Percentiles rank a stretch among this genome's conserved stretches.
Evolutionary conservation across 1,284 basidiomycete species (phyloP).

Genomic region (Trametes versicolor): DNA sequence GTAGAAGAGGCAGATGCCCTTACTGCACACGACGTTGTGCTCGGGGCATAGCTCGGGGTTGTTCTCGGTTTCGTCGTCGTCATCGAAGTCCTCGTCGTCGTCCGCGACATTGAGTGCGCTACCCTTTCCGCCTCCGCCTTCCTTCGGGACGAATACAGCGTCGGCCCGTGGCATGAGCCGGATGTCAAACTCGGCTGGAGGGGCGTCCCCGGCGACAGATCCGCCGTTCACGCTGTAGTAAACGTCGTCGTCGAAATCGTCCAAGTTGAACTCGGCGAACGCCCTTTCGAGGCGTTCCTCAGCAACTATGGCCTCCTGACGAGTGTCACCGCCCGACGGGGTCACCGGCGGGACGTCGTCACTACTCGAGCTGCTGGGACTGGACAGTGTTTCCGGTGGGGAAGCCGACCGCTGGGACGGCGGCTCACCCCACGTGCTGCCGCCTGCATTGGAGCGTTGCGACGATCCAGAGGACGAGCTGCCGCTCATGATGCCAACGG

Average conservation of each 20-base stretch:
- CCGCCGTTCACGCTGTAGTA: slow-evolving; percentile 16
- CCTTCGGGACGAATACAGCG: background rate
- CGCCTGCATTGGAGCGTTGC: slow-evolving; percentile 2
- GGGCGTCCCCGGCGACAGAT: background rate
- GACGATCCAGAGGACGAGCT: slow-evolving; percentile 14
- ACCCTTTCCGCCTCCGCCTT: too few relatives aligned
- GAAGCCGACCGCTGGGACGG: slow-evolving; percentile 6
- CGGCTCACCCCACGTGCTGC: slow-evolving; percentile 5
- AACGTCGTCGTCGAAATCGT: slow-evolving; percentile 19
- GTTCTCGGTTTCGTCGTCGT: slow-evolving; percentile 3
- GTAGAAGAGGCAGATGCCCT: slow-evolving; percentile 40
- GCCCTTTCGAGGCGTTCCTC: slow-evolving; percentile 6
- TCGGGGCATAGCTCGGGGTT: slow-evolving; percentile 30
- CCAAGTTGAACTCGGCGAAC: slow-evolving; percentile 15
- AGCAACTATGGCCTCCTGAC: background rate
- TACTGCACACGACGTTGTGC: slow-evolving; percentile 39
- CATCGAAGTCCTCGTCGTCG: slow-evolving; percentile 17
- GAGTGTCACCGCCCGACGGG: background rate
- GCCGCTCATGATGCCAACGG: slow-evolving; percentile 8
- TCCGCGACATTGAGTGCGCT: slow-evolving; percentile 6
- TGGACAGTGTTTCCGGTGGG: background rate
- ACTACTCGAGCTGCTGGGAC: slow-evolving; percentile 8
- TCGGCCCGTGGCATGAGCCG: slow-evolving; percentile 3
- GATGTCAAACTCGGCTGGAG: background rate
- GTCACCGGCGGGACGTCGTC: slow-evolving; percentile 6